Evolutionary conservation across 202 grass and related monocot species (phyloP).

Genomic region (Setaria viridis): DNA sequence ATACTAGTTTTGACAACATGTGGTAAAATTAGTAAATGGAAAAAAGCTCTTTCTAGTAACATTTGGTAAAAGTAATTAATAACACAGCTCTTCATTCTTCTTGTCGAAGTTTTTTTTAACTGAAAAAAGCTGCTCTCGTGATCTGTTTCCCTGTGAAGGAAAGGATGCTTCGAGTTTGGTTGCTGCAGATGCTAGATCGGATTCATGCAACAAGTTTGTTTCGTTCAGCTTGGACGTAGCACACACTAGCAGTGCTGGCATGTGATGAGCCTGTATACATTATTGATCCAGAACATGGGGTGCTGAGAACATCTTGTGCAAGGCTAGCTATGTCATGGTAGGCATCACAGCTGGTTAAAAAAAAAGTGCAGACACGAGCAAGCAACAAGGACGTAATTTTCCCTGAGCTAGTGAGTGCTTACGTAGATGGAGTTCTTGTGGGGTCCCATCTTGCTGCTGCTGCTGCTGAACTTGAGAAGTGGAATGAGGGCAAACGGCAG

Average conservation of each 20-base stretch:
- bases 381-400: slow-evolving; percentile 2
- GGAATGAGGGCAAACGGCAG: slow-evolving; percentile 71
- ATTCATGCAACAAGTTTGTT: background rate
- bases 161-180: background rate
- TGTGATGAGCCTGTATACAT: background rate
- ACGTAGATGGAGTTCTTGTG: slow-evolving; percentile 64
- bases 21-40: too few relatives aligned
- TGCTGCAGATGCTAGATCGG: background rate
- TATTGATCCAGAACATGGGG: slow-evolving; percentile 38
- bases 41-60: too few relatives aligned
- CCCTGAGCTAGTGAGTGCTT: slow-evolving; percentile 16
- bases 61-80: too few relatives aligned
- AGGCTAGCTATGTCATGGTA: background rate
- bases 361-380: slow-evolving; percentile 6
- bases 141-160: background rate
- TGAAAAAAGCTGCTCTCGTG: background rate
- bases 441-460: slow-evolving; percentile 80
- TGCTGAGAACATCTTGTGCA: slow-evolving; percentile 6
- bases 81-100: background rate
- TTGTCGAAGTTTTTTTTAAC: background rate
- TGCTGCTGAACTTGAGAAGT: slow-evolving; percentile 98
- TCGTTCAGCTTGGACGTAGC: slow-evolving; percentile 23
- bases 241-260: background rate
- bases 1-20: background rate
- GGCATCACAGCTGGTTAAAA: background rate